Conservation (phyloP, 2,329 filamentous ascomycete genomes). For the Blumeria graminis region DNA sequence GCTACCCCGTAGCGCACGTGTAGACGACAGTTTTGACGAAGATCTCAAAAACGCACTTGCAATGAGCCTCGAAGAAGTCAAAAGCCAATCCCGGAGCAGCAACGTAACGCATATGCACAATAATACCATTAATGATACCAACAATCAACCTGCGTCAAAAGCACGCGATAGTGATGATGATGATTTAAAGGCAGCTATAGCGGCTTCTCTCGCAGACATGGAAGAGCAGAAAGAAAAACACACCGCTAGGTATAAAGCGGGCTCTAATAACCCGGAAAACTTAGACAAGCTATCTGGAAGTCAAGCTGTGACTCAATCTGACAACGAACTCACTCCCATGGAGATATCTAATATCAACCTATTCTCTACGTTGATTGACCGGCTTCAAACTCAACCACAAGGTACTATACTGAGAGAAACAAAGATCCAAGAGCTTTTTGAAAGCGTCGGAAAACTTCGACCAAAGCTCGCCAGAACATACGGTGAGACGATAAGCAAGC, state of each 20-base stretch:
- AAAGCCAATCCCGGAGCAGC: conserved; percentile 42
- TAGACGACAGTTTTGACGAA: conserved; percentile 82
- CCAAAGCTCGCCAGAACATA: conserved; percentile 90
- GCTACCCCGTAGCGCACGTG: conserved; percentile 72
- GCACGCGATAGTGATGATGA: conserved; percentile 65
- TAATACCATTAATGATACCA: conserved; percentile 7
- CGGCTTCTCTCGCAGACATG: conserved; percentile 86
- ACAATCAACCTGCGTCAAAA: conserved; percentile 20
- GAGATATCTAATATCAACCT: conserved; percentile 96
- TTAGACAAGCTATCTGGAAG: conserved; percentile 45
- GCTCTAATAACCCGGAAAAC: conserved; percentile 31
- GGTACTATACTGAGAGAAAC: conserved; percentile 92
- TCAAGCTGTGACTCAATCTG: conserved; percentile 14
- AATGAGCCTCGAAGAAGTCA: conserved; percentile 90
- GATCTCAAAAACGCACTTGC: conserved; percentile 81
- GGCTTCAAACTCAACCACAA: conserved; percentile 80
- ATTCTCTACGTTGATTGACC: conserved; percentile 80
- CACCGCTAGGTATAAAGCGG: conserved; percentile 59
- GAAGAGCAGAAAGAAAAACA: conserved; percentile 92
- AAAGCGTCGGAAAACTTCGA: conserved; percentile 78
- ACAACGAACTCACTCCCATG: conserved; percentile 79
- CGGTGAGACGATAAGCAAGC: conserved; percentile 98
- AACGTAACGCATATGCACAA: conserved; percentile 43
- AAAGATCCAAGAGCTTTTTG: conserved; percentile 93
- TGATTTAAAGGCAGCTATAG: conserved; percentile 83